Percentiles rank a stretch among this genome's conserved stretches.
Conservation (phyloP, 1,284 basidiomycete genomes). For the Puccinia horiana region DNA sequence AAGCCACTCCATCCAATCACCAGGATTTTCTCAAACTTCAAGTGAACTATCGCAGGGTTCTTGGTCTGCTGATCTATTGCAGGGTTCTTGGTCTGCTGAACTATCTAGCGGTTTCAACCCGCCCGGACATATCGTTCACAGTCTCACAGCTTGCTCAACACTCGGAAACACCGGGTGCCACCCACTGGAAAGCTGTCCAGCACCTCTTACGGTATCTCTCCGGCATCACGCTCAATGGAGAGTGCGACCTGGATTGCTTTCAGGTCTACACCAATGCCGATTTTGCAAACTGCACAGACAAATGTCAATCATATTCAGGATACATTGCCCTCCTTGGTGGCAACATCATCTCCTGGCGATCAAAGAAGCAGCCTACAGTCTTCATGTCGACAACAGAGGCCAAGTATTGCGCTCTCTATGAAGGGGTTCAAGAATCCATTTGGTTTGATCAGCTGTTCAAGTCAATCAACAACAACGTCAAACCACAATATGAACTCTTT, state of each 20-base stretch:
- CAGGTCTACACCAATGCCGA: not conserved
- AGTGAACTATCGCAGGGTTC: not conserved
- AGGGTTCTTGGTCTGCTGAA: too few relatives aligned
- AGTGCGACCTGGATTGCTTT: not conserved
- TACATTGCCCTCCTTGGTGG: too few relatives aligned
- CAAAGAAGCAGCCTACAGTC: too few relatives aligned
- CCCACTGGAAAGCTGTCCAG: not conserved
- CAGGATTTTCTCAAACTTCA: not conserved
- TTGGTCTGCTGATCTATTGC: conserved; percentile 26
- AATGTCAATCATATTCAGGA: too few relatives aligned
- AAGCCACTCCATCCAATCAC: not conserved
- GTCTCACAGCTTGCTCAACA: conserved; percentile 14
- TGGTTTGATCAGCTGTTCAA: too few relatives aligned
- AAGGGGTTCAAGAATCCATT: too few relatives aligned
- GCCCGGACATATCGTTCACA: conserved; percentile 18
- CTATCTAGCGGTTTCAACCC: too few relatives aligned
- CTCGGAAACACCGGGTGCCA: not conserved
- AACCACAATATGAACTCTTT: not conserved
- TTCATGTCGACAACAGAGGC: too few relatives aligned
- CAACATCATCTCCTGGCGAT: too few relatives aligned
- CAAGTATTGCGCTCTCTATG: too few relatives aligned
- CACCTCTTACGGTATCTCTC: not conserved
- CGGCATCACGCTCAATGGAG: not conserved
- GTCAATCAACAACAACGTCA: too few relatives aligned
- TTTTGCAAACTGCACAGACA: too few relatives aligned